Evolutionary conservation across 768 basidiomycete genomes (phyloP).

Genomic region (Galerina sulciceps): DNA sequence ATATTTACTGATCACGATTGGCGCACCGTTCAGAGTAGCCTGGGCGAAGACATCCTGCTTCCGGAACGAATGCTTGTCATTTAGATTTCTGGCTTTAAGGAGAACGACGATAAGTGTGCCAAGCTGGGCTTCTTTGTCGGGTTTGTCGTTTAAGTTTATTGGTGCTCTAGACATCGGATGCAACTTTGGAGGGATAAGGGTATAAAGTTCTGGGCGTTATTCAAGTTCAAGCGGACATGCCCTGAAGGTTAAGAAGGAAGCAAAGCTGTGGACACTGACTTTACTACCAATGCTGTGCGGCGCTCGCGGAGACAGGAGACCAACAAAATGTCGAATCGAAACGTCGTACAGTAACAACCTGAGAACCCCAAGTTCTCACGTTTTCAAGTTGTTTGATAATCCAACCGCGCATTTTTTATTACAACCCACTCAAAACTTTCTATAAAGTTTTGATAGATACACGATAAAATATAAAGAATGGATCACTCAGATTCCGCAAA

Average conservation of each 20-base stretch:
- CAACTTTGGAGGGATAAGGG: background rate
- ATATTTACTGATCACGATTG: background rate
- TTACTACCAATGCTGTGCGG: constrained; percentile 9
- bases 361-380: background rate
- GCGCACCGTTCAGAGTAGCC: constrained; percentile 55
- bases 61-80: constrained; percentile 82
- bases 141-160: constrained; percentile 17
- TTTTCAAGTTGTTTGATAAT: too few relatives aligned
- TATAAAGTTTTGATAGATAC: background rate
- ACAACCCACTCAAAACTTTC: too few relatives aligned
- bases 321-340: constrained; percentile 4
- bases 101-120: constrained; percentile 88
- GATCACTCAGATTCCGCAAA: too few relatives aligned
- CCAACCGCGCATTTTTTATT: too few relatives aligned
- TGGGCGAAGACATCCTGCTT: constrained; percentile 91
- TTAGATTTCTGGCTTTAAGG: constrained; percentile 82
- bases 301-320: constrained; percentile 7
- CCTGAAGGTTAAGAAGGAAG: background rate
- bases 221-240: background rate
- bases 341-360: background rate
- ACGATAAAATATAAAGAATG: background rate
- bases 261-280: background rate
- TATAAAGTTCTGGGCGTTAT: background rate
- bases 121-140: constrained; percentile 52
- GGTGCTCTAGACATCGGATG: constrained; percentile 15